A percentile compares a stretch with the other conserved stretches of the same genome.
Evolutionary conservation across 257 asterid species (phyloP).

Genomic region (Mentha longifolia): DNA sequence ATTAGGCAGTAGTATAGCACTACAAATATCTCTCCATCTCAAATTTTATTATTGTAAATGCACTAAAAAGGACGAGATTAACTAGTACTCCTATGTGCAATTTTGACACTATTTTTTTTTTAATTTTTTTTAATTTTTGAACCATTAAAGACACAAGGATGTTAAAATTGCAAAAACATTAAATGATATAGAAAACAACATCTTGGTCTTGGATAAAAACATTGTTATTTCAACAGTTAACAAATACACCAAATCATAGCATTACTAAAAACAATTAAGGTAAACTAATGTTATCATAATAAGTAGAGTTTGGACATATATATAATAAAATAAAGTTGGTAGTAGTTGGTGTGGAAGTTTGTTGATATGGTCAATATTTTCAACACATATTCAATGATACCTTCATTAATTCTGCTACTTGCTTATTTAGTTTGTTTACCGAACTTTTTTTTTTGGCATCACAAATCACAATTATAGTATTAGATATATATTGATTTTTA

Average conservation of each 20-base stretch:
- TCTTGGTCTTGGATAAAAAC: too few relatives aligned
- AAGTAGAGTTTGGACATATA: constrained; percentile 14
- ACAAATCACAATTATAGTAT: neutral
- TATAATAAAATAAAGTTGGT: neutral
- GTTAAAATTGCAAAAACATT: too few relatives aligned
- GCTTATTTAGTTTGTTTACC: constrained; percentile 27
- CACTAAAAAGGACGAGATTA: too few relatives aligned
- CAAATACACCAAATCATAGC: too few relatives aligned
- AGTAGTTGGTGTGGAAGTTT: constrained; percentile 19
- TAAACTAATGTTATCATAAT: neutral
- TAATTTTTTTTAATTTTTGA: too few relatives aligned
- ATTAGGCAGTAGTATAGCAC: constrained; percentile 7
- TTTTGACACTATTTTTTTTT: too few relatives aligned
- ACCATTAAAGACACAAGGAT: too few relatives aligned
- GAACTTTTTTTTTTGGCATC: neutral
- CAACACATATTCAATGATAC: constrained; percentile 7
- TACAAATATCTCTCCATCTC: neutral
- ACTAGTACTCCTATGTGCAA: too few relatives aligned
- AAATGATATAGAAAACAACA: too few relatives aligned
- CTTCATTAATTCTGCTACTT: neutral
- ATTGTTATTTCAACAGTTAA: too few relatives aligned
- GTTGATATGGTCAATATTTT: constrained; percentile 12
- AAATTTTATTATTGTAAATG: too few relatives aligned
- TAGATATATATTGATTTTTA: too few relatives aligned
- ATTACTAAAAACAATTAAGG: neutral